These are phyloP conservation scores for Neopestalotiopsis sp. DNA, from an alignment of 2,329 filamentous ascomycete genomes.

Conservation along the genomic window DNA sequence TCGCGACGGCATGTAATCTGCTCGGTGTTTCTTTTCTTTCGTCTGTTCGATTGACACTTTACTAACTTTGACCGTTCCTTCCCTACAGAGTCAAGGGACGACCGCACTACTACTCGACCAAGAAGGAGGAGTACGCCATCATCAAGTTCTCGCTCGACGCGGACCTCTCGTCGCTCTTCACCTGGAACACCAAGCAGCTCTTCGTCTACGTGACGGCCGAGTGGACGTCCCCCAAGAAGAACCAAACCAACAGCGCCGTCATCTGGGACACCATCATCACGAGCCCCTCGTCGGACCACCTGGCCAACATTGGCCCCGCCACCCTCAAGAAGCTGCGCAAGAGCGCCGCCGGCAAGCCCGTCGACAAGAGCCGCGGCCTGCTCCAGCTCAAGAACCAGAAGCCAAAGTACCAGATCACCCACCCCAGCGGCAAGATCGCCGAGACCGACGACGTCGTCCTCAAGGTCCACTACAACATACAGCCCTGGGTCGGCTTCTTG, in stretches of 20 bases:
- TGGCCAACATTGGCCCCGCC: conserved; percentile 63
- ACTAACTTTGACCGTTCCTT: background rate
- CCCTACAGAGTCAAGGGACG: conserved; percentile 81
- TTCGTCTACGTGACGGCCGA: conserved; percentile 95
- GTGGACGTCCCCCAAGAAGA: conserved; percentile 52
- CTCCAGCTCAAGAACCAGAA: conserved; percentile 82
- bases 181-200: conserved; percentile 98
- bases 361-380: conserved; percentile 69
- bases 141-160: conserved; percentile 93
- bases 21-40: background rate
- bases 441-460: conserved; percentile 76
- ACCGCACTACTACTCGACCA: conserved; percentile 92
- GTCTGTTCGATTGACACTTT: background rate
- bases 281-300: conserved; percentile 67
- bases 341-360: conserved; percentile 63
- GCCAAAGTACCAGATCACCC: conserved; percentile 97
- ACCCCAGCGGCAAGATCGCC: conserved; percentile 80
- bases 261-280: conserved; percentile 98
- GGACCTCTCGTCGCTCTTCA: conserved; percentile 91
- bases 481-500: conserved; percentile 91
- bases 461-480: conserved; percentile 91
- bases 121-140: conserved; percentile 94
- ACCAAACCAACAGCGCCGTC: conserved; percentile 71
- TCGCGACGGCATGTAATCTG: background rate
- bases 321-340: conserved; percentile 66